Percentiles rank a stretch among this genome's conserved stretches.
These are phyloP conservation scores for Coemansia sp. DNA, from an alignment of 192 early-diverging fungal species.

Conservation along the genomic window DNA sequence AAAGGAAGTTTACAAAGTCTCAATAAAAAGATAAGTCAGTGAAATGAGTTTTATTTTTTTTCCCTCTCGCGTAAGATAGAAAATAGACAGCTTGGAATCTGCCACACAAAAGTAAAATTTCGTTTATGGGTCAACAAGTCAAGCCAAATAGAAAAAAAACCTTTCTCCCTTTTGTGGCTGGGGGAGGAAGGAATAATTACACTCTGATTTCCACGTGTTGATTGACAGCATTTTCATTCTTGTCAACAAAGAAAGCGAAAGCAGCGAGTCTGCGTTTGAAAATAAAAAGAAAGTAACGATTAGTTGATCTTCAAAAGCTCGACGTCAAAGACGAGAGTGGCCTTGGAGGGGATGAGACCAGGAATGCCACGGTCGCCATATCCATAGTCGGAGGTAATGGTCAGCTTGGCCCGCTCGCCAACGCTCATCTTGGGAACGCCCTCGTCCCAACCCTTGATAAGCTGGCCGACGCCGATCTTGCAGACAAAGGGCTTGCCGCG, in stretches of 20 bases:
- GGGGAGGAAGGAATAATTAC: slow-evolving; percentile 2
- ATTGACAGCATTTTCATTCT: background rate
- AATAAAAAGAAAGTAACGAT: background rate
- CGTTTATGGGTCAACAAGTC: background rate
- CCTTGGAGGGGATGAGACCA: slow-evolving; percentile 76
- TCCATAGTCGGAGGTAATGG: slow-evolving; percentile 79
- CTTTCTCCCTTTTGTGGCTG: slow-evolving; percentile 5
- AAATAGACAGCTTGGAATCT: too few species aligned
- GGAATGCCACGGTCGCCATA: slow-evolving; percentile 79
- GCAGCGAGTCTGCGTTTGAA: background rate
- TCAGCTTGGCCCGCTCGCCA: slow-evolving; percentile 83
- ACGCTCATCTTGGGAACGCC: slow-evolving; percentile 94
- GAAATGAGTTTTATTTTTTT: too few species aligned
- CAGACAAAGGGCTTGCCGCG: slow-evolving; percentile 83
- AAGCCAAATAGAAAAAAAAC: too few species aligned
- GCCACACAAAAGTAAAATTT: too few species aligned
- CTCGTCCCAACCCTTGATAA: slow-evolving; percentile 87
- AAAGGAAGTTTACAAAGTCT: too few species aligned
- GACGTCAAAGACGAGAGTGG: slow-evolving; percentile 84
- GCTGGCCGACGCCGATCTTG: slow-evolving; percentile 89
- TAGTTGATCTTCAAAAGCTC: slow-evolving; percentile 69
- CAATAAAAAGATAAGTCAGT: too few species aligned
- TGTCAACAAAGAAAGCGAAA: background rate
- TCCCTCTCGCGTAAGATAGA: too few species aligned
- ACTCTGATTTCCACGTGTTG: too few species aligned